Evolutionary conservation across 768 basidiomycete species (phyloP).

Genomic region (Rhodotorula taiwanensis): DNA sequence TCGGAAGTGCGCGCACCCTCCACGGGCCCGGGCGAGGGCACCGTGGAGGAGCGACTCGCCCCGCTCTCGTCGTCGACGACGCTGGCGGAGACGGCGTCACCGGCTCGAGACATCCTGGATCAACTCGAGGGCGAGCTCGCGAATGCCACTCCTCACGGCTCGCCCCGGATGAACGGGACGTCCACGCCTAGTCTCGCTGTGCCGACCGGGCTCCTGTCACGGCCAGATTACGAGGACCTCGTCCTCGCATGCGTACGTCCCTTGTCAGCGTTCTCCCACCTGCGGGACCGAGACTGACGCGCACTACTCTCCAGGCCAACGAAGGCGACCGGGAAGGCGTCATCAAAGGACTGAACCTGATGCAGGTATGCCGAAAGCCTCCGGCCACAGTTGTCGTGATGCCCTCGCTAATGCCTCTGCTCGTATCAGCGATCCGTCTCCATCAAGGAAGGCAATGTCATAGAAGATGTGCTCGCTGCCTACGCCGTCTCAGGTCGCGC

Average conservation of each 20-base stretch:
- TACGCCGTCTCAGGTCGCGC: conserved; percentile 53
- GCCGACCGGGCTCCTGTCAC: conserved; percentile 52
- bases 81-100: too few species aligned
- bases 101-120: too few species aligned
- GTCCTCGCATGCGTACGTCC: conserved; percentile 52
- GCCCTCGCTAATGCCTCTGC: neutral
- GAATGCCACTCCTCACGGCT: too few species aligned
- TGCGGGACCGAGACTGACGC: neutral
- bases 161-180: too few species aligned
- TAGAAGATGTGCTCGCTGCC: conserved; percentile 52
- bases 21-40: too few species aligned
- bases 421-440: conserved; percentile 50
- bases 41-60: neutral
- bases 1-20: too few species aligned
- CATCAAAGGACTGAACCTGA: conserved; percentile 53
- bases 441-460: conserved; percentile 48
- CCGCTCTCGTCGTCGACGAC: too few species aligned
- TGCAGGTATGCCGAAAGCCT: conserved; percentile 48
- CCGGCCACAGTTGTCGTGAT: too few species aligned
- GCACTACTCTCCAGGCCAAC: conserved; percentile 47
- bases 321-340: conserved; percentile 52
- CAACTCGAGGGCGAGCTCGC: too few species aligned
- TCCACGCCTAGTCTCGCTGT: conserved; percentile 30
- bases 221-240: conserved; percentile 55
- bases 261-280: neutral